These are phyloP conservation scores for Fusarium dimerum DNA, from an alignment of 2,329 filamentous ascomycete species.

Conservation along the genomic window DNA sequence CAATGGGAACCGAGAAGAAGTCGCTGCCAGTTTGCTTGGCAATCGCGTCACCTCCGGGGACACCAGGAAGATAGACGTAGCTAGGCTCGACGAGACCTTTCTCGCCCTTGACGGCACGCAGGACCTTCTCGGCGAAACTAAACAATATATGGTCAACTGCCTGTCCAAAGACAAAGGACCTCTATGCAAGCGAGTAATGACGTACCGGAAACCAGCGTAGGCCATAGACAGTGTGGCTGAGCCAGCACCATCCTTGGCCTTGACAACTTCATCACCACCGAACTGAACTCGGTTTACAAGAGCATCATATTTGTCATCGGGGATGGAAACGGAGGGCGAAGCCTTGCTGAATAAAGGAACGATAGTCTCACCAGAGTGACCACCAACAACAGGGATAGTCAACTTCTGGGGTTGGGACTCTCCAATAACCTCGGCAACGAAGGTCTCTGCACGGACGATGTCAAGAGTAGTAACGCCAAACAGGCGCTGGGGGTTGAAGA, in stretches of 20 bases:
- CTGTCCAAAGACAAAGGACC: not conserved
- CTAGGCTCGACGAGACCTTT: constrained; percentile 92
- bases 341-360: constrained; percentile 96
- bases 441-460: constrained; percentile 96
- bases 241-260: constrained; percentile 89
- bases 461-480: constrained; percentile 99
- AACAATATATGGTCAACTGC: constrained; percentile 10
- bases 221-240: constrained; percentile 94
- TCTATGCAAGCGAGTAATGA: constrained; percentile 7
- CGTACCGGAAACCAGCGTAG: constrained; percentile 86
- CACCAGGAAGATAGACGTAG: constrained; percentile 91
- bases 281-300: constrained; percentile 96
- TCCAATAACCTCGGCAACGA: constrained; percentile 83
- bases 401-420: constrained; percentile 80
- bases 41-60: constrained; percentile 84
- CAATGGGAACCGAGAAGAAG: constrained; percentile 94
- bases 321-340: constrained; percentile 76
- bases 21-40: constrained; percentile 81
- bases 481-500: constrained; percentile 93
- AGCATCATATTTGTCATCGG: constrained; percentile 84
- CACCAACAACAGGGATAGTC: constrained; percentile 89
- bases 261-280: constrained; percentile 94
- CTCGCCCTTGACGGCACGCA: constrained; percentile 86
- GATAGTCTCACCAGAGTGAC: constrained; percentile 97
- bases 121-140: constrained; percentile 91